Evolutionary conservation across 2,329 filamentous ascomycete genomes (phyloP), one percentile per base, ranked within the genome.

Genomic region (Magnaporthiopsis rhizophila): DNA sequence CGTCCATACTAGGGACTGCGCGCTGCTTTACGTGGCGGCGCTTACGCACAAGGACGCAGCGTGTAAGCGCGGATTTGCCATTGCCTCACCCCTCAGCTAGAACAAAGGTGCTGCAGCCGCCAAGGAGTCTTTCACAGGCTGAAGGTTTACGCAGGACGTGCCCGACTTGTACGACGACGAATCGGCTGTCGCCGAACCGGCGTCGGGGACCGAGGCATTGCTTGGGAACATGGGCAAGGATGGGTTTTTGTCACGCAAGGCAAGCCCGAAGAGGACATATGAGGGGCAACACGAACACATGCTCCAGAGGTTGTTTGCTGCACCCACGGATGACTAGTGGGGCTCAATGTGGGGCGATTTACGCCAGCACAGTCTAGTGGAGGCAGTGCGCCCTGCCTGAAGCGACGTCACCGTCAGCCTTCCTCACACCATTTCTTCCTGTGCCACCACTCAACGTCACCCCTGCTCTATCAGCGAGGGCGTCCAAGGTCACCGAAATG

Each of bases 51-150:
- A 18, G 11, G 53, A 60, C 9, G 60, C 62, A 7, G 38, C 56
- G 26, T 6, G 36, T n/a, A 26, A 61, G 26, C 59, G 63, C 26
- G 57, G 62, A 32, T 50, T 34, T 15, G 59, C 63, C 15, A 45
- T 18, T 18, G 45, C 26, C 21, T 3, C 12, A 18, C 59, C 59
- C 59, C 34, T 24, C 24, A 64, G 45, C 58, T 64, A 58, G 63
- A 64, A 64, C 58, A 26, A 58, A 56, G 18, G n/a, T 28, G 11
- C 58, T 64, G 8, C n/a, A 50, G 18, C 24, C 56, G n/a, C 34
- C 61, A 8, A 58, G 63, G 56, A 60, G 63, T 26, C 60, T 6
- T 64, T 50, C n/a, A 45, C 63, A 3, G 58, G 58, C n/a, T 24
- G 34, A 13, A 21, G 30, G 28, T 56, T 64, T 18, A 12, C 28